A percentile compares a stretch with the other conserved stretches of the same genome.
phyloP scores from a whole-genome alignment of 2,329 filamentous ascomycete genomes.

The Nemania serpens region DNA sequence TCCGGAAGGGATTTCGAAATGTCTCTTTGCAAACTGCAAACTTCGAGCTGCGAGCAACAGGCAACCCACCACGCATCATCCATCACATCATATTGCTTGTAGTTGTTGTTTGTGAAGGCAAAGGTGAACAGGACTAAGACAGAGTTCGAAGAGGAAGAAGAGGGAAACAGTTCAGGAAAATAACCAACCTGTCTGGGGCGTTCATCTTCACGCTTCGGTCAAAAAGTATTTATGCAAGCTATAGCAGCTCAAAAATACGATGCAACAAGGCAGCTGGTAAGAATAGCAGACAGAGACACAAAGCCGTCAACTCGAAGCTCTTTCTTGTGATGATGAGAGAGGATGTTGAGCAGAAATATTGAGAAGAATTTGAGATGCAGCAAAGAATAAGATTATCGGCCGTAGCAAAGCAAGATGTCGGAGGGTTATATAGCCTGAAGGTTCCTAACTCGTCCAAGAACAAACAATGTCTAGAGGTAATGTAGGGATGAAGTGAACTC shows the following conservation, averaged over 20 bases:
- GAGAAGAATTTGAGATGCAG: background rate
- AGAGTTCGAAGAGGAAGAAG: background rate
- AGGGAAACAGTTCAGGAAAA: background rate
- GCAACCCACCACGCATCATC: background rate
- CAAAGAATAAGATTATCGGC: background rate
- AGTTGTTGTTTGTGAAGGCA: background rate
- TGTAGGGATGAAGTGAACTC: too few relatives aligned
- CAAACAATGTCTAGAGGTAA: background rate
- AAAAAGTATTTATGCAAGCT: background rate
- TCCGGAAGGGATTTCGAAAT: too few relatives aligned
- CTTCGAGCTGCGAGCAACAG: too few relatives aligned
- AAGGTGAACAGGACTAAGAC: background rate
- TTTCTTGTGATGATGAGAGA: background rate
- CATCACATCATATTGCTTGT: background rate
- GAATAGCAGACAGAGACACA: background rate
- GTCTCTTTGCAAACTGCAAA: too few relatives aligned
- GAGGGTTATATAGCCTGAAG: background rate
- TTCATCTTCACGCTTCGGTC: conserved; percentile 50
- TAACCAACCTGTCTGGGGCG: conserved; percentile 59
- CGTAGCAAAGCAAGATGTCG: background rate
- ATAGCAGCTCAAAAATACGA: background rate
- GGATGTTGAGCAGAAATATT: background rate
- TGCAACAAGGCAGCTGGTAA: background rate
- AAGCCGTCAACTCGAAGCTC: background rate
- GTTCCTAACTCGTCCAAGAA: background rate